These are phyloP conservation scores for Beauveria asiatica DNA, from an alignment of 2,329 filamentous ascomycete species.

Conservation along the genomic window DNA sequence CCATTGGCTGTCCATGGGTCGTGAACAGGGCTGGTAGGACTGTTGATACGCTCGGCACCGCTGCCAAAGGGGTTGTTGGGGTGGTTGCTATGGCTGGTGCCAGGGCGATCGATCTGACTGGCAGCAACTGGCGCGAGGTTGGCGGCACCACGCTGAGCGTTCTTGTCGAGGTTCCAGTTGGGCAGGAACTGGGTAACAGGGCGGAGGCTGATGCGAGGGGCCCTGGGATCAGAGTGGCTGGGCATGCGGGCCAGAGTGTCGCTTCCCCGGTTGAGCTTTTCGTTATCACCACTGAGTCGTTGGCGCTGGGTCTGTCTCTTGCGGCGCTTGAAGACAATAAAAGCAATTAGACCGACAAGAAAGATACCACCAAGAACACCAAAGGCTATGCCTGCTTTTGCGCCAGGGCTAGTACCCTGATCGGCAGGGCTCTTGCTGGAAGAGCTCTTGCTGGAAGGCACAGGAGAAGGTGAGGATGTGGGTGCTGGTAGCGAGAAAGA, in stretches of 20 bases:
- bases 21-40: slow-evolving; percentile 21
- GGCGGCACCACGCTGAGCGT: slow-evolving; percentile 28
- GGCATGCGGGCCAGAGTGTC: slow-evolving; percentile 10
- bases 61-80: slow-evolving; percentile 64
- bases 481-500: not conserved
- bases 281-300: slow-evolving; percentile 44
- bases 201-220: slow-evolving; percentile 77
- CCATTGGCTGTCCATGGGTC: slow-evolving; percentile 29
- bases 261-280: slow-evolving; percentile 45
- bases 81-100: slow-evolving; percentile 38
- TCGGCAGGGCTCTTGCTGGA: not conserved
- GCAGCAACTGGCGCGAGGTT: slow-evolving; percentile 25
- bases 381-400: slow-evolving; percentile 77
- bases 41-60: slow-evolving; percentile 40
- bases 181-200: slow-evolving; percentile 79
- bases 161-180: slow-evolving; percentile 46
- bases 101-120: slow-evolving; percentile 40
- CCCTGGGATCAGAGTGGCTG: slow-evolving; percentile 27
- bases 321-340: slow-evolving; percentile 61
- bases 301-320: slow-evolving; percentile 56
- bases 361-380: slow-evolving; percentile 66
- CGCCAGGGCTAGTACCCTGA: slow-evolving; percentile 25
- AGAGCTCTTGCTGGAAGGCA: not conserved
- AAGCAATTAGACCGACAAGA: slow-evolving; percentile 56
- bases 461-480: not conserved